A percentile compares a stretch with the other conserved stretches of the same genome.
These are phyloP conservation scores for Globisporangium splendens DNA, from an alignment of 352 stramenopile species.

Conservation along the genomic window DNA sequence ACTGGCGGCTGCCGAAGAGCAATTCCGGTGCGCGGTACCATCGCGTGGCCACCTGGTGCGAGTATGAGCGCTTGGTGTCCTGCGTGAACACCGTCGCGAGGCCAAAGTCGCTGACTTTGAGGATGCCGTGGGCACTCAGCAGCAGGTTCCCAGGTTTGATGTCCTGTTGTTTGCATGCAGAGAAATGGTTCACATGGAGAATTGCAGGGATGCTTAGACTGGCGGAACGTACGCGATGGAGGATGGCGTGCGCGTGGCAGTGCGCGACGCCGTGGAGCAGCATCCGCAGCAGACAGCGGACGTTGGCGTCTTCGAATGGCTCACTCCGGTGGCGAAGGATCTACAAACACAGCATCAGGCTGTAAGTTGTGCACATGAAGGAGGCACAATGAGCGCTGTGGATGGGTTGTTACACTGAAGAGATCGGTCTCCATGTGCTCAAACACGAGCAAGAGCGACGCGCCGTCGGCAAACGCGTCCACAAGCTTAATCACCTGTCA, in stretches of 20 bases:
- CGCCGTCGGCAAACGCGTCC: conserved; percentile 55
- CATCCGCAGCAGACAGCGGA: conserved; percentile 62
- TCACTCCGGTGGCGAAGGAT: conserved; percentile 38
- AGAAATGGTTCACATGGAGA: neutral
- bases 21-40: conserved; percentile 84
- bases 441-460: conserved; percentile 59
- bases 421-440: conserved; percentile 71
- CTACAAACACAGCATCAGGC: conserved; percentile 4
- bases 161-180: conserved; percentile 26
- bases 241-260: conserved; percentile 58
- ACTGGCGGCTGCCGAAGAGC: conserved; percentile 65
- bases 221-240: conserved; percentile 55
- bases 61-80: conserved; percentile 31
- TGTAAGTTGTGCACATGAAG: neutral
- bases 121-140: conserved; percentile 37
- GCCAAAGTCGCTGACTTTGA: conserved; percentile 83
- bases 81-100: conserved; percentile 63
- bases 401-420: conserved; percentile 24
- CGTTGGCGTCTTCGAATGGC: conserved; percentile 35
- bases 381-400: neutral
- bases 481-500: conserved; percentile 60
- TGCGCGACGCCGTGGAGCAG: conserved; percentile 57
- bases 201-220: too few species aligned
- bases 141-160: conserved; percentile 76
- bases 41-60: conserved; percentile 73